These are phyloP conservation scores for Talaromyces sp. DNA, from an alignment of 2,329 filamentous ascomycete species.

Conservation along the genomic window DNA sequence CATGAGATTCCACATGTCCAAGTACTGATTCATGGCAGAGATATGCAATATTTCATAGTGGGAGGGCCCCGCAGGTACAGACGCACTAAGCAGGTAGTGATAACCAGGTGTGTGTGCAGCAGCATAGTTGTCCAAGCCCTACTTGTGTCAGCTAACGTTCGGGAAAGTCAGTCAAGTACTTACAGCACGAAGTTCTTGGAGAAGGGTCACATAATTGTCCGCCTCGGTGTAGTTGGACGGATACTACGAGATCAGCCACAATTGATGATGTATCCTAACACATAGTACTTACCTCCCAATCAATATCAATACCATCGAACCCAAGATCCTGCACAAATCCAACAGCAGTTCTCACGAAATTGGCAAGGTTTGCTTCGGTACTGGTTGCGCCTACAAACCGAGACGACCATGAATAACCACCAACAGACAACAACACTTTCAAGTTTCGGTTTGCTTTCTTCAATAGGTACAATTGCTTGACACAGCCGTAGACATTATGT, in stretches of 20 bases:
- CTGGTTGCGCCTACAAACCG: conserved; percentile 70
- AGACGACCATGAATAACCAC: conserved; percentile 72
- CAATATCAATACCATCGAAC: conserved; percentile 52
- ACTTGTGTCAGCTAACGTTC: conserved; percentile 33
- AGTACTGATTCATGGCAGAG: conserved; percentile 44
- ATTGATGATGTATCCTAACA: conserved; percentile 37
- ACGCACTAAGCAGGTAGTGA: conserved; percentile 47
- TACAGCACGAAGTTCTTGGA: conserved; percentile 31
- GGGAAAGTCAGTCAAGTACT: not conserved
- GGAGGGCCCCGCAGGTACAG: conserved; percentile 40
- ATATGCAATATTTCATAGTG: conserved; percentile 46
- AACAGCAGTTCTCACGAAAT: conserved; percentile 67
- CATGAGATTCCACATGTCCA: conserved; percentile 63
- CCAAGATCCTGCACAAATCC: conserved; percentile 73
- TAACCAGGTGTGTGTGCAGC: conserved; percentile 35
- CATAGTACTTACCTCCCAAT: conserved; percentile 37
- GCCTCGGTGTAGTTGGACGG: conserved; percentile 29
- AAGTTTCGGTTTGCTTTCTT: conserved; percentile 74
- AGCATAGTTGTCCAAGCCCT: conserved; percentile 46
- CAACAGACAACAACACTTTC: conserved; percentile 78
- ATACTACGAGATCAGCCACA: conserved; percentile 35
- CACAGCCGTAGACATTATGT: conserved; percentile 69
- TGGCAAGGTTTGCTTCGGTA: conserved; percentile 55
- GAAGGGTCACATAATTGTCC: conserved; percentile 33
- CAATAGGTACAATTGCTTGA: conserved; percentile 43